phyloP scores from a whole-genome alignment of 805 yeast genomes.

The Tetrapisispora namnaoensis region DNA sequence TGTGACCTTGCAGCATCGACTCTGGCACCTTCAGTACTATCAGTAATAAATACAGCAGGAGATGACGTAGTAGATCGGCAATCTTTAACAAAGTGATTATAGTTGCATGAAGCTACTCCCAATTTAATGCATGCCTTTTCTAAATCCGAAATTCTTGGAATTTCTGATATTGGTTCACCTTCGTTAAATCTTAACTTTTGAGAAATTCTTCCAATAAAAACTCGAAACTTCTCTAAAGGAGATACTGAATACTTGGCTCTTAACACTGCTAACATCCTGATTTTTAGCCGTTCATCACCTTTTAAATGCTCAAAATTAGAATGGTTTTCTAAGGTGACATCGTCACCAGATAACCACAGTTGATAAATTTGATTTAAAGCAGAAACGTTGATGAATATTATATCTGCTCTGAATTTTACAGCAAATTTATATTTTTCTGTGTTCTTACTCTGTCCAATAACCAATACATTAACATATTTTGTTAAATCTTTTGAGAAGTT shows the following conservation, averaged over 20 bases:
- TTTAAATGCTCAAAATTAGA: constrained; percentile 3
- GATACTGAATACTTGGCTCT: constrained; percentile 10
- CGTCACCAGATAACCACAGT: constrained; percentile 27
- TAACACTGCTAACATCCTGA: constrained; percentile 11
- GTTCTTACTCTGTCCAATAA: constrained; percentile 43
- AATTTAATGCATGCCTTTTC: constrained; percentile 9
- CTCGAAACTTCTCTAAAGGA: constrained; percentile 18
- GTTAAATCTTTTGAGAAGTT: constrained; percentile 45
- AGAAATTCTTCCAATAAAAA: constrained; percentile 25
- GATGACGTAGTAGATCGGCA: constrained; percentile 4
- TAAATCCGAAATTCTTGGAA: constrained; percentile 3
- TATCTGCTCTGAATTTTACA: constrained; percentile 21
- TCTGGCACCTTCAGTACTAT: constrained; percentile 20
- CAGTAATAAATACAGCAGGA: constrained; percentile 19
- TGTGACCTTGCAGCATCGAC: constrained; percentile 32
- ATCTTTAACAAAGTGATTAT: constrained; percentile 12
- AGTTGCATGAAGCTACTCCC: constrained; percentile 12
- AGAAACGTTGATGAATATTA: constrained; percentile 14
- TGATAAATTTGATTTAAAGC: constrained; percentile 19
- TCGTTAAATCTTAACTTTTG: neutral
- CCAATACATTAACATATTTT: constrained; percentile 47
- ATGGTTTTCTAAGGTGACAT: constrained; percentile 9
- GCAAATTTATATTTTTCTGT: constrained; percentile 25
- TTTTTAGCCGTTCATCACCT: neutral
- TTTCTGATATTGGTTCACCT: constrained; percentile 1